These are phyloP conservation scores for Pachyrhizus erosus DNA, from an alignment of 306 rosid species.

Conservation along the genomic window DNA sequence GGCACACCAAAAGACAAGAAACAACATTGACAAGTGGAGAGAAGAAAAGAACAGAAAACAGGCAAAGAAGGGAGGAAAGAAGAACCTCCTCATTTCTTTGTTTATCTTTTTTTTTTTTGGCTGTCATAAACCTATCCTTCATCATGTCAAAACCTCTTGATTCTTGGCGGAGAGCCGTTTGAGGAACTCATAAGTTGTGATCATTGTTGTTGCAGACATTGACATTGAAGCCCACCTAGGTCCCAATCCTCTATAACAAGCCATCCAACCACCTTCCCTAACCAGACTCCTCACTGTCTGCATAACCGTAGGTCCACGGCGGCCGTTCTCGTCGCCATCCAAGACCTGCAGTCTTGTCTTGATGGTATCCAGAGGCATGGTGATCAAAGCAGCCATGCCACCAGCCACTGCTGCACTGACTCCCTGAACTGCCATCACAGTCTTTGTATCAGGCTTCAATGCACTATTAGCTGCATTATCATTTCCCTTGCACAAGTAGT, in stretches of 20 bases:
- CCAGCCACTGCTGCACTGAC: constrained; percentile 94
- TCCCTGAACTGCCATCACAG: constrained; percentile 87
- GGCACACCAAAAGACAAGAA: constrained; percentile 24
- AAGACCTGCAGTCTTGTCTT: constrained; percentile 88
- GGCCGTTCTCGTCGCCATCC: constrained; percentile 85
- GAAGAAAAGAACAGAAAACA: constrained; percentile 34
- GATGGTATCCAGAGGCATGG: constrained; percentile 90
- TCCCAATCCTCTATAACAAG: constrained; percentile 91
- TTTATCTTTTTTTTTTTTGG: constrained; percentile 1
- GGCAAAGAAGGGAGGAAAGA: constrained; percentile 37
- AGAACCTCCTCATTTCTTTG: constrained; percentile 13
- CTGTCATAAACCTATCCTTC: constrained; percentile 23
- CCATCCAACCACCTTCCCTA: constrained; percentile 88
- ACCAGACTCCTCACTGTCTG: constrained; percentile 81
- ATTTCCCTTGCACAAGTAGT: constrained; percentile 46
- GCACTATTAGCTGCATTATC: constrained; percentile 43
- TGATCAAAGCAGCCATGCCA: constrained; percentile 80
- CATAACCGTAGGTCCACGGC: constrained; percentile 69
- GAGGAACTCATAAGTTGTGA: constrained; percentile 91
- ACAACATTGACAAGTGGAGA: constrained; percentile 16
- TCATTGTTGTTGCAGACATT: constrained; percentile 92
- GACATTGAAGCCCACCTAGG: constrained; percentile 94
- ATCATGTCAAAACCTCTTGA: constrained; percentile 66
- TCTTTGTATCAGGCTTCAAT: constrained; percentile 66
- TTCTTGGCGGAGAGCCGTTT: constrained; percentile 82